Evolutionary conservation across 768 basidiomycete species (phyloP), one percentile per base, ranked within the genome.

Genomic region (Suillus tomentosus): DNA sequence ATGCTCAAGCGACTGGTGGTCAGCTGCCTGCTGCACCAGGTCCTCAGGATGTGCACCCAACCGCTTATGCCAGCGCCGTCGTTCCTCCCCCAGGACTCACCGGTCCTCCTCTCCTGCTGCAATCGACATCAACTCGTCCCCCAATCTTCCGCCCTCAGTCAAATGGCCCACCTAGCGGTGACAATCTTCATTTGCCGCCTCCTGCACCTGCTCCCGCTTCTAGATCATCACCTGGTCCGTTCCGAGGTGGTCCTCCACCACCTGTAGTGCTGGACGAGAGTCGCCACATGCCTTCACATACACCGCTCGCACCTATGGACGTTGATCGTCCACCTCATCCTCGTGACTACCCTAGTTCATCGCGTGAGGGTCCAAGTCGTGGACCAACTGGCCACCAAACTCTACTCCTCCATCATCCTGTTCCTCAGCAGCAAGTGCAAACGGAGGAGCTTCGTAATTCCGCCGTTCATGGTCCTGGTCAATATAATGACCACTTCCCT

Each of bases 21-120:
- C 85, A 87, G 57, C 78, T 95, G 8, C 94, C 91, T 51, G 90
- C 93, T 48, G 92, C 95, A 8, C 96, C 96, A 47, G 90, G 91
- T 2, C 95, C 96, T 6, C 92, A 96, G 69, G 96, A 98, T 69
- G 96, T 98, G 0, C 96, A 98, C 71, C 96, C 96, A 1, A 96
- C 94, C 3, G 94, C 94, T 5, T 98, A 97, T 70, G 92, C 93
- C 0, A 91, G 87, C 65, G 84, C 89, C 0, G 85, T 89, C 27
- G 84, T 89, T 1, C 89, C 89, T 14, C 89, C 91, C 34, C 85
- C 86, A 1, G 86, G 88, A 8, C 79, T 92, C 15, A 79, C 80
- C 9, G 91, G 91, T 0, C 89, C 89, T 0, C 88, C 89, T 27
- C 79, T 91, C 24, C 76, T 90, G 60, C 69, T 92, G 34, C 85